Percentiles rank a stretch among this genome's conserved stretches.
Evolutionary conservation across 2,329 filamentous ascomycete genomes (phyloP).

Genomic region (Calcarisporium arbuscula): DNA sequence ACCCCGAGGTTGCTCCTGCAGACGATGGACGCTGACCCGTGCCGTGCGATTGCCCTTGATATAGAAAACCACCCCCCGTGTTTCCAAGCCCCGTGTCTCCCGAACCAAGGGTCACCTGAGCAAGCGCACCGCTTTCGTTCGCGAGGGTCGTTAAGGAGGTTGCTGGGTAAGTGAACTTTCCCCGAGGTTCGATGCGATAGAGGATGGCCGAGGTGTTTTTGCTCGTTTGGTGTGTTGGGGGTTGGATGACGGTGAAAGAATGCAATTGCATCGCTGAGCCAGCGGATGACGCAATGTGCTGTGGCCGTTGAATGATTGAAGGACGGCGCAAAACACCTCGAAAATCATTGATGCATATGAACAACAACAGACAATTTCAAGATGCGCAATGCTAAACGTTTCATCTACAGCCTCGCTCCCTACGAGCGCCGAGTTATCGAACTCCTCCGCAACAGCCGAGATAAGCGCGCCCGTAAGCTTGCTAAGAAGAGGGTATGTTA

Average conservation of each 20-base stretch:
- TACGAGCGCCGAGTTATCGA: conserved; percentile 99
- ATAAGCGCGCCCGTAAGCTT: conserved; percentile 98
- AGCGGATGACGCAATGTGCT: too few relatives aligned
- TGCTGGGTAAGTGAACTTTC: conserved; percentile 67
- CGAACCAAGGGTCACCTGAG: conserved; percentile 92
- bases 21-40: conserved; percentile 59
- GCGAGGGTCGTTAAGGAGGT: conserved; percentile 98
- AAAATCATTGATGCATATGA: too few relatives aligned
- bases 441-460: conserved; percentile 97
- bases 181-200: neutral
- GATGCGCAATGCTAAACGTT: conserved; percentile 28
- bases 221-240: too few relatives aligned
- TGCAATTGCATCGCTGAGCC: too few relatives aligned
- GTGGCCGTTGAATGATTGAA: too few relatives aligned
- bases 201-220: neutral
- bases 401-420: conserved; percentile 68
- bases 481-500: conserved; percentile 92
- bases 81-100: conserved; percentile 71
- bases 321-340: too few relatives aligned
- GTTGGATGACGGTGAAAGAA: too few relatives aligned
- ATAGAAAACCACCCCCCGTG: conserved; percentile 78
- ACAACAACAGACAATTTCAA: neutral
- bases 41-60: conserved; percentile 32
- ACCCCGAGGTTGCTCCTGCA: conserved; percentile 31
- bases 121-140: conserved; percentile 95